Evolutionary conservation across 805 yeast species (phyloP).

Genomic region (Yarrowia phangngaensis): DNA sequence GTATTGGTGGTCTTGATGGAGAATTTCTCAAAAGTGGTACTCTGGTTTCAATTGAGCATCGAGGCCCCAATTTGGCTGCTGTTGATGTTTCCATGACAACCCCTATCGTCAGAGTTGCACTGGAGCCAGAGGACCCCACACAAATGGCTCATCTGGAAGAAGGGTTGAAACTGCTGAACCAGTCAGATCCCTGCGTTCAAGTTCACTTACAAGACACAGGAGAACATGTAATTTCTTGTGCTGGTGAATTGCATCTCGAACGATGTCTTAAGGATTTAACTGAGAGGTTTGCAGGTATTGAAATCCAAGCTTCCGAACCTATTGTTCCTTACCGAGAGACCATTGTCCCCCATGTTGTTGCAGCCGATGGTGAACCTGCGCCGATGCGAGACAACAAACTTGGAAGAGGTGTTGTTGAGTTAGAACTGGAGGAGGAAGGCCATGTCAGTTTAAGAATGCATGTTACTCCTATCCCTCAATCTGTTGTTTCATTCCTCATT

Average conservation of each 20-base stretch:
- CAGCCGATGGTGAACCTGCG: slow-evolving; percentile 28
- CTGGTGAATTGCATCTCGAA: slow-evolving; percentile 95
- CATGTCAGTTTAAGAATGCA: slow-evolving; percentile 44
- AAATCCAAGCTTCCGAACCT: slow-evolving; percentile 81
- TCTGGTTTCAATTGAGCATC: slow-evolving; percentile 51
- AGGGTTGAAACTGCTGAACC: slow-evolving; percentile 74
- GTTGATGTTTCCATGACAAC: slow-evolving; percentile 49
- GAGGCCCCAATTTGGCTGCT: slow-evolving; percentile 75
- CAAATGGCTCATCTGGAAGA: slow-evolving; percentile 68
- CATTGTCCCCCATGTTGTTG: slow-evolving; percentile 49
- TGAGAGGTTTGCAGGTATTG: slow-evolving; percentile 89
- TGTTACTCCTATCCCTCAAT: slow-evolving; percentile 54
- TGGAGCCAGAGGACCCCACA: slow-evolving; percentile 89
- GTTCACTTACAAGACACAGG: slow-evolving; percentile 84
- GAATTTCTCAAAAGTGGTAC: slow-evolving; percentile 85
- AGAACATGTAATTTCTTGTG: slow-evolving; percentile 88
- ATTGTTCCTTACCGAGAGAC: slow-evolving; percentile 94
- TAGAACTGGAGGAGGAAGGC: slow-evolving; percentile 45
- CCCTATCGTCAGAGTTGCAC: slow-evolving; percentile 90
- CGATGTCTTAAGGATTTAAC: slow-evolving; percentile 86
- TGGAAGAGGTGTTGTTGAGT: slow-evolving; percentile 38
- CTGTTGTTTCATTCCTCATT: slow-evolving; percentile 36
- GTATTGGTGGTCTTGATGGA: slow-evolving; percentile 85
- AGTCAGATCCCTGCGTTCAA: slow-evolving; percentile 93
- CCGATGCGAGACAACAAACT: slow-evolving; percentile 17